Percentiles rank a stretch among this genome's conserved stretches.
Evolutionary conservation across 139 green algal genomes (phyloP).

Genomic region (Coccomyxa sp.): DNA sequence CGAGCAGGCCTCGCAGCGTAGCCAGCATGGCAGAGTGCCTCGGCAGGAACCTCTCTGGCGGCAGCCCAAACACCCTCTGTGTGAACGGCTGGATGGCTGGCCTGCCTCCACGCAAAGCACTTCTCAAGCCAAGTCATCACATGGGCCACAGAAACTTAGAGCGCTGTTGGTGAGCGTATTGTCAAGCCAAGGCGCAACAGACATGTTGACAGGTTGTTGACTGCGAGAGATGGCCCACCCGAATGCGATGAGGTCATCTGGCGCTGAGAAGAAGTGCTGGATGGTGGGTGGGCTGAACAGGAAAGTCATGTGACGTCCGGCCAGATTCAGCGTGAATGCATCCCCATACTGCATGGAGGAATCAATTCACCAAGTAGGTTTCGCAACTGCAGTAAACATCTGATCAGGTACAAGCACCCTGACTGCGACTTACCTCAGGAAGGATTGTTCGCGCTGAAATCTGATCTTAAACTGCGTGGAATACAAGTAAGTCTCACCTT

Average conservation of each 20-base stretch:
- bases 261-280: constrained; percentile 50
- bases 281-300: constrained; percentile 45
- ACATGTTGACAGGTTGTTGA: too few relatives aligned
- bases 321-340: constrained; percentile 43
- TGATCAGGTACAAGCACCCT: not conserved
- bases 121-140: not conserved
- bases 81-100: constrained; percentile 71
- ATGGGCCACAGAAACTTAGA: not conserved
- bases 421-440: too few relatives aligned
- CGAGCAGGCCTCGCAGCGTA: constrained; percentile 28
- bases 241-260: constrained; percentile 54
- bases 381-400: not conserved
- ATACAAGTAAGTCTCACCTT: constrained; percentile 10
- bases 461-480: not conserved
- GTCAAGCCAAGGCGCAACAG: too few relatives aligned
- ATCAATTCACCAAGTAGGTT: not conserved
- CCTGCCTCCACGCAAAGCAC: constrained; percentile 16
- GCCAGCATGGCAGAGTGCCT: constrained; percentile 45
- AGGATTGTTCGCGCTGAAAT: not conserved
- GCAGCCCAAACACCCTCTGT: constrained; percentile 62
- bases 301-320: constrained; percentile 58
- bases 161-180: not conserved
- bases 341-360: constrained; percentile 48
- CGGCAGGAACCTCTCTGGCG: constrained; percentile 46
- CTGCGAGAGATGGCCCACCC: constrained; percentile 13